Conservation (phyloP, 2,329 filamentous ascomycete species). For the Diaporthe citri region DNA sequence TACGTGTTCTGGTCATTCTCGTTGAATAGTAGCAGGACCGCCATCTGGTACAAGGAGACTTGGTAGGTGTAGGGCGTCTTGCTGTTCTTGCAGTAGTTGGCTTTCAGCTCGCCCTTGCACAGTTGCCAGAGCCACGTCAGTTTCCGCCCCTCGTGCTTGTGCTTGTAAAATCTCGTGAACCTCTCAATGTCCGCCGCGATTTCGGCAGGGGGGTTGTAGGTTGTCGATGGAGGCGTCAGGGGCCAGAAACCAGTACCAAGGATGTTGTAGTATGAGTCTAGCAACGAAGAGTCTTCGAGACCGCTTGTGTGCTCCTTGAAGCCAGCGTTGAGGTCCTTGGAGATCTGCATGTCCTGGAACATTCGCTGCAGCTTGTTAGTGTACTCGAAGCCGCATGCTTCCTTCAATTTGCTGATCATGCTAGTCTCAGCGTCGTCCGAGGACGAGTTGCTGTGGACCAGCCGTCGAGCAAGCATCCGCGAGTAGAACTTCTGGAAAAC, state of each 20-base stretch:
- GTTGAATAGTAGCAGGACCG: constrained; percentile 93
- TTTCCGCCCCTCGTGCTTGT: constrained; percentile 97
- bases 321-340: constrained; percentile 92
- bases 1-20: constrained; percentile 88
- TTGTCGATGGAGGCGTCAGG: constrained; percentile 85
- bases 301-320: constrained; percentile 83
- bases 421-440: constrained; percentile 98
- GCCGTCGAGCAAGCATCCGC: constrained; percentile 91
- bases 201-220: constrained; percentile 88
- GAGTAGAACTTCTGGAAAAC: constrained; percentile 99
- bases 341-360: constrained; percentile 99
- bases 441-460: constrained; percentile 95
- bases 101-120: constrained; percentile 96
- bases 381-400: constrained; percentile 98
- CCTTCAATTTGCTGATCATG: constrained; percentile 99
- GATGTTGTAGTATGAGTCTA: constrained; percentile 92
- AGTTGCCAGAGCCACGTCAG: constrained; percentile 98
- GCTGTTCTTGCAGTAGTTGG: constrained; percentile 88
- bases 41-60: constrained; percentile 98
- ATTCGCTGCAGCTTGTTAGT: constrained; percentile 99
- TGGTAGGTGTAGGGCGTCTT: constrained; percentile 97
- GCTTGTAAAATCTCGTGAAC: constrained; percentile 91
- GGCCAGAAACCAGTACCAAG: constrained; percentile 99
- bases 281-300: constrained; percentile 76
- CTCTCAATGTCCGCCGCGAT: constrained; percentile 90